Conservation (phyloP, 495 filamentous ascomycete genomes). For the Pseudomonodictys pantanalensis region DNA sequence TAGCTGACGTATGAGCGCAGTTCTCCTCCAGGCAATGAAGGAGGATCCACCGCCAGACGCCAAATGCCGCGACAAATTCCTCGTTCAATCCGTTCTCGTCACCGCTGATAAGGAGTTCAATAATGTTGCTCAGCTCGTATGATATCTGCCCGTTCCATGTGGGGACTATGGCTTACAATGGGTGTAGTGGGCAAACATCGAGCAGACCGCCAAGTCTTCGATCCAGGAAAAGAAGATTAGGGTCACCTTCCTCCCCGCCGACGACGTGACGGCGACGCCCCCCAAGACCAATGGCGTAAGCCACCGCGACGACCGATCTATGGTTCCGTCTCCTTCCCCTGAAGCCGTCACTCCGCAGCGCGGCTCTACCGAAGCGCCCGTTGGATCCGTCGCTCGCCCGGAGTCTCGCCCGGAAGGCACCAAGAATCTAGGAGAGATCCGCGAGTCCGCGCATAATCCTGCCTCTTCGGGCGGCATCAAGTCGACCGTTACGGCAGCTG, state of each 20-base stretch:
- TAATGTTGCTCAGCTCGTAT: constrained; percentile 75
- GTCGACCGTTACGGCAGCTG: constrained; percentile 45
- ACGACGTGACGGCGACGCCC: constrained; percentile 45
- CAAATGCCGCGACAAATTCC: constrained; percentile 95
- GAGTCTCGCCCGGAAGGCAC: constrained; percentile 35
- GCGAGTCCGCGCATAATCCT: constrained; percentile 32
- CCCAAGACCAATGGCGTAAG: constrained; percentile 52
- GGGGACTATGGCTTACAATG: constrained; percentile 33
- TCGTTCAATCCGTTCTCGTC: constrained; percentile 90
- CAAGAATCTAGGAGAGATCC: constrained; percentile 35
- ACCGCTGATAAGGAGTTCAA: constrained; percentile 77
- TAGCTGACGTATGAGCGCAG: constrained; percentile 47
- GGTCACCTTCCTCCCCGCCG: constrained; percentile 73
- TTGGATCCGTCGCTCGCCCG: constrained; percentile 34
- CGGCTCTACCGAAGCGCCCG: constrained; percentile 20
- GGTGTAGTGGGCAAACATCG: constrained; percentile 70
- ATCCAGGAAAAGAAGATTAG: constrained; percentile 95
- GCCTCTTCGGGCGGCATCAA: constrained; percentile 20
- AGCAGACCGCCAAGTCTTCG: constrained; percentile 68
- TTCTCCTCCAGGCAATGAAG: constrained; percentile 96
- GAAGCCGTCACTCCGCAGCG: constrained; percentile 40
- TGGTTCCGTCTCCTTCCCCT: constrained; percentile 36
- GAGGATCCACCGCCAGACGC: constrained; percentile 80
- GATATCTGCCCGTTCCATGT: constrained; percentile 32
- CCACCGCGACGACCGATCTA: constrained; percentile 25